These are phyloP conservation scores for Physocladia obscura DNA, from an alignment of 192 early-diverging fungal species.

Conservation along the genomic window DNA sequence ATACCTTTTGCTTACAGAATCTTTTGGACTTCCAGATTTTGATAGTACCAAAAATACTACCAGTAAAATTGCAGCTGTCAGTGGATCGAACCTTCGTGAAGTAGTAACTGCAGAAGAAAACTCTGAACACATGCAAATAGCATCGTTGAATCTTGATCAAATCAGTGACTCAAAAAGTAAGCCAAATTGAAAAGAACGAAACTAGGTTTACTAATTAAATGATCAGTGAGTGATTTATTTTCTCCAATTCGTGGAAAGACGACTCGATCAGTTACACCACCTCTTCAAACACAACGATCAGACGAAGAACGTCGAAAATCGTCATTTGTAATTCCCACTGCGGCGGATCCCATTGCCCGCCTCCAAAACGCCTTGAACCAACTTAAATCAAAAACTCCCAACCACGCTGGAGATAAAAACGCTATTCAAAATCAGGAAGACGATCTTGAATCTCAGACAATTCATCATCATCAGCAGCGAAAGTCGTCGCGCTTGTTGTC, in stretches of 20 bases:
- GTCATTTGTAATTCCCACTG: no score
- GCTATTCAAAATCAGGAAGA: no score
- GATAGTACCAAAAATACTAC: not conserved
- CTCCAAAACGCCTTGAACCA: conserved; percentile 19
- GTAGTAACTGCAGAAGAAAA: conserved; percentile 7
- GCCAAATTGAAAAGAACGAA: no score
- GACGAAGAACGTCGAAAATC: no score
- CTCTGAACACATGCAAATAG: not conserved
- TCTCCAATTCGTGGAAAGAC: conserved; percentile 2
- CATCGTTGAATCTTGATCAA: not conserved
- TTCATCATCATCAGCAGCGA: no score
- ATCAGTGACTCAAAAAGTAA: no score
- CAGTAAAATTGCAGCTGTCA: not conserved
- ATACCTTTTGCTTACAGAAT: no score
- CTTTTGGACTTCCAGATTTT: not conserved
- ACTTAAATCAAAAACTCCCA: conserved; percentile 22
- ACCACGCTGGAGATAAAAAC: not conserved
- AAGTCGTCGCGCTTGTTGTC: not conserved
- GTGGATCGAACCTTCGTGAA: not conserved
- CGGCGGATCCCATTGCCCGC: conserved; percentile 1
- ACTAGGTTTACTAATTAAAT: not conserved
- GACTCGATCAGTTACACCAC: no score
- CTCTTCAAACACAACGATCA: no score
- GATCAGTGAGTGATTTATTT: not conserved
- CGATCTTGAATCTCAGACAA: no score